Evolutionary conservation across 441 rosid genomes (phyloP).

Genomic region (Pelargonium australe): DNA sequence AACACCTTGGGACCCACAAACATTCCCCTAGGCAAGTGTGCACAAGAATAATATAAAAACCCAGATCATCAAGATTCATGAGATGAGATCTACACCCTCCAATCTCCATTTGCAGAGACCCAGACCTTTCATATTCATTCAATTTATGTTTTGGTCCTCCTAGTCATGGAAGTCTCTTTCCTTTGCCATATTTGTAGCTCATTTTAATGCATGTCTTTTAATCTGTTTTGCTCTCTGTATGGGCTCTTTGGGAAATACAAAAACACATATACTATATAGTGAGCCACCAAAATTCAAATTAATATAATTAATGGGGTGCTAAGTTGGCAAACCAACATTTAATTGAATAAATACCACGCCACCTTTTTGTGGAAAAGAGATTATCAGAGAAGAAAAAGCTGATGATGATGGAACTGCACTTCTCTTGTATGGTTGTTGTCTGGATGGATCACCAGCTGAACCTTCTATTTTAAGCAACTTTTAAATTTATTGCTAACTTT

Average conservation of each 20-base stretch:
- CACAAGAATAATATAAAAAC: background rate
- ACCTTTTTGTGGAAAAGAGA: background rate
- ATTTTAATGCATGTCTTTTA: conserved; percentile 6
- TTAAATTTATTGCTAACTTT: too few species aligned
- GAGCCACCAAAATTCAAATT: too few species aligned
- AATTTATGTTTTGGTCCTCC: background rate
- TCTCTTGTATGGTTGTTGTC: background rate
- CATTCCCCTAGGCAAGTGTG: conserved; percentile 70
- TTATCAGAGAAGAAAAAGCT: background rate
- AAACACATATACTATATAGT: too few species aligned
- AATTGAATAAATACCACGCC: background rate
- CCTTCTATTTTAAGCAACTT: too few species aligned
- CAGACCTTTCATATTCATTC: conserved; percentile 13
- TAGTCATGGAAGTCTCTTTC: background rate
- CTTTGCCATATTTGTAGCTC: background rate
- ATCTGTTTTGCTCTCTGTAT: conserved; percentile 8
- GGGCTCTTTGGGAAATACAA: background rate
- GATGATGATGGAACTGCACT: background rate
- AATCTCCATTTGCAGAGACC: too few species aligned
- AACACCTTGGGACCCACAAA: conserved; percentile 43
- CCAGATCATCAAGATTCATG: too few species aligned
- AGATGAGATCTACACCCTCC: too few species aligned
- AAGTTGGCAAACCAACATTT: background rate
- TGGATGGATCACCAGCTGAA: background rate
- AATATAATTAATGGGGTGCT: too few species aligned